A percentile compares a stretch with the other conserved stretches of the same genome.
Evolutionary conservation across 1,284 basidiomycete genomes (phyloP).

Genomic region (Ceraceosorus bombacis): DNA sequence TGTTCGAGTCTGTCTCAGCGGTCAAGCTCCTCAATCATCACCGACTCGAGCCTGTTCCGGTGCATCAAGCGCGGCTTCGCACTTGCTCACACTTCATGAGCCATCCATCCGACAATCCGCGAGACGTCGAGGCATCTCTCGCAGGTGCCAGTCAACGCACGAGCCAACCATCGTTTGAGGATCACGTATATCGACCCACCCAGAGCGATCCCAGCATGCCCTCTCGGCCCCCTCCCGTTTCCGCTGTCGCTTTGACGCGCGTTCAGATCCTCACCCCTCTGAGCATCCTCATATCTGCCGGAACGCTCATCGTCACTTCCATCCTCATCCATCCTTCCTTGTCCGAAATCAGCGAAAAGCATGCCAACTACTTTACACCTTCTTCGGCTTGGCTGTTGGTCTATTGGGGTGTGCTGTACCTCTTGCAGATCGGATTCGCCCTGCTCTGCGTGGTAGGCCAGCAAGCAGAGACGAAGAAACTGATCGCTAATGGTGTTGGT

Average conservation of each 20-base stretch:
- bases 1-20: too few species aligned
- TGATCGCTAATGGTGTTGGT: slow-evolving; percentile 60
- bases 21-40: too few species aligned
- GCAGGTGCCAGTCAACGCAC: too few species aligned
- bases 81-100: too few species aligned
- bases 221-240: neutral
- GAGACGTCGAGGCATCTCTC: too few species aligned
- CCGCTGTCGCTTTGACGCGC: slow-evolving; percentile 4
- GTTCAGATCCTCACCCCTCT: slow-evolving; percentile 10
- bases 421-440: slow-evolving; percentile 68
- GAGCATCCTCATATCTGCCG: slow-evolving; percentile 7
- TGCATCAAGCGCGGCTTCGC: too few species aligned
- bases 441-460: slow-evolving; percentile 63
- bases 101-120: too few species aligned
- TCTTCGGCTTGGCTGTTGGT: slow-evolving; percentile 59
- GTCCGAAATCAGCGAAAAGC: slow-evolving; percentile 31
- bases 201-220: slow-evolving; percentile 3
- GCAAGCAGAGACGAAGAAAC: slow-evolving; percentile 66
- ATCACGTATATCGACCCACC: slow-evolving; percentile 9
- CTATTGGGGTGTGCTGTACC: slow-evolving; percentile 57
- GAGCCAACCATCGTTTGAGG: neutral
- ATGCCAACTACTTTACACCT: slow-evolving; percentile 68
- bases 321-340: slow-evolving; percentile 5
- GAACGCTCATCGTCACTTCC: slow-evolving; percentile 6
- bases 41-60: too few species aligned